Percentiles rank a stretch among this genome's conserved stretches.
These are phyloP conservation scores for Dactylorhiza incarnata DNA, from an alignment of 106 monocot species.

Conservation along the genomic window DNA sequence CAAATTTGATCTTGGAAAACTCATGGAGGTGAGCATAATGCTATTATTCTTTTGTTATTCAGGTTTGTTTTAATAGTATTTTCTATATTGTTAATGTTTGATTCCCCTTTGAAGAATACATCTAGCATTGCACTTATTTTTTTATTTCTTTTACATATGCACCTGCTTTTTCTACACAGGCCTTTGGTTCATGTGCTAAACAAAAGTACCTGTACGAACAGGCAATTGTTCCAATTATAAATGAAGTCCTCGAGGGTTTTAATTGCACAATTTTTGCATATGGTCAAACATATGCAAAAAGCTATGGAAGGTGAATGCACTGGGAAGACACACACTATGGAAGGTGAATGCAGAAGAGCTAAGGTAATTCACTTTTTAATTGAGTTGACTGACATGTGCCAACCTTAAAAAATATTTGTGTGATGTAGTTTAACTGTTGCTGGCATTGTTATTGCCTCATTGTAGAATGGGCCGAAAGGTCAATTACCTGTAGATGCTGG, in stretches of 20 bases:
- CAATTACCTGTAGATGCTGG: slow-evolving; percentile 84
- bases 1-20: too few relatives aligned
- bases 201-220: slow-evolving; percentile 89
- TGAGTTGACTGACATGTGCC: neutral
- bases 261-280: slow-evolving; percentile 99
- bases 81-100: neutral
- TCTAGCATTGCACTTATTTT: neutral
- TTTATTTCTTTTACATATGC: neutral
- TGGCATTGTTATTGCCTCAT: slow-evolving; percentile 7
- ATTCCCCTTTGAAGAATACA: neutral
- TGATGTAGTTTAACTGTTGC: neutral
- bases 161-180: slow-evolving; percentile 30
- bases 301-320: too few relatives aligned
- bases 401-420: neutral
- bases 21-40: too few relatives aligned
- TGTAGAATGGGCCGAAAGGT: slow-evolving; percentile 61
- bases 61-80: too few relatives aligned
- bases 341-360: slow-evolving; percentile 78
- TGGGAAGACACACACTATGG: slow-evolving; percentile 98
- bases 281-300: too few relatives aligned
- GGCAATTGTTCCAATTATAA: slow-evolving; percentile 94
- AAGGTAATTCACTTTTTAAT: slow-evolving; percentile 41
- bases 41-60: too few relatives aligned
- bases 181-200: slow-evolving; percentile 79
- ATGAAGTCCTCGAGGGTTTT: slow-evolving; percentile 98